Base-by-base conservation (phyloP, 78 protist genomes). In the Dictyostelium citrinum region DNA sequence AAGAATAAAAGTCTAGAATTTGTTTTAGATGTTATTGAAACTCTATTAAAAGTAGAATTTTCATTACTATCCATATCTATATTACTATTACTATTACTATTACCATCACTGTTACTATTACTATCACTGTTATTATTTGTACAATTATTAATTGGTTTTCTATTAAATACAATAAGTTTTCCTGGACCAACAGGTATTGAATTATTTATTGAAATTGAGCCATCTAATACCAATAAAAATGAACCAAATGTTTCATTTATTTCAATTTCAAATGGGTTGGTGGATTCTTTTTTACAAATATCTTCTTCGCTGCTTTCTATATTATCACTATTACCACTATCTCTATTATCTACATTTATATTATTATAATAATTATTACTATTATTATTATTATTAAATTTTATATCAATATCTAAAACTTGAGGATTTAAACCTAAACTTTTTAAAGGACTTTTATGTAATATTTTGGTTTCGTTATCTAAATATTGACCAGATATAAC, bases 401-500 rank as follows among this genome's bases (percentile, higher is more conserved):
- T 90, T 1, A 31, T 46, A 55, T 35, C 72, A 12, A 67, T 67
- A 22, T 64, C 72, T 77, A 82, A 82, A 3, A 64, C 68, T 91
- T 83, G 24, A 78, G 76, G 81, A 29, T 76, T 2, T 70, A 45
- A 27, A 45, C 82, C 79, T 16, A 71, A 35, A 24, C 43, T 29
- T 46, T 39, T 81, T 61, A 92, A 79, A 11, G 82, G 82, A 12
- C 85, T 79, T 51, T 12, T n/a, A 24, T 24, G 31, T 49, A 49
- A 16, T 49, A 49, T 49, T 16, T 49, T 49, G 12, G 60, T 49
- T 49, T 49, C 60, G 16, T 49, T 49, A 45, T 45, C 70, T 11
- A 41, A 33, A 17, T 58, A 76, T 12, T 22, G 20, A 29, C 97
- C 97, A 8, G 95, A 92, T 22, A 96, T 16, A 24, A 83, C 81